Evolutionary conservation across 208 protist species (phyloP), one percentile per base, ranked within the genome.

Genomic region (Trypanosomatidae sp.): DNA sequence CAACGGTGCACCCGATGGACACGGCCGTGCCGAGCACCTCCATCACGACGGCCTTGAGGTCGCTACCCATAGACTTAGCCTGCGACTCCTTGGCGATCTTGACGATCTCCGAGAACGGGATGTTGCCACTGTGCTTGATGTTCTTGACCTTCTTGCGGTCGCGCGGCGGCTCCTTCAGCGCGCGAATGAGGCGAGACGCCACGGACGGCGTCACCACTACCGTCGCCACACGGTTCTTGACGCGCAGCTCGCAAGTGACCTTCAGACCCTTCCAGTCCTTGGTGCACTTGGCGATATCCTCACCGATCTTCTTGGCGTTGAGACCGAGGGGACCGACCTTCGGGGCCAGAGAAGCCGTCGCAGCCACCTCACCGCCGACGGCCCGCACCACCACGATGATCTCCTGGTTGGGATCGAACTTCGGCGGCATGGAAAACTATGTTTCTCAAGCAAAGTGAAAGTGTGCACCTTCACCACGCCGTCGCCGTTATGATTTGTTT

Each of bases 71-170:
- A 22, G 98, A 99, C 73, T 97, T 97, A 41, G 75, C 53, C 74
- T 97, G 88, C 86, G 99, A 97, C 79, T 93, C 90, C 79, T 97
- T 93, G 55, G 98, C 99, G 81, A 99, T 99, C 69, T 98, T 96
- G 72, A 99, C 83, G 83, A 99, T 90, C 79, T 99, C 97, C 49
- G 99, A 91, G 64, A 99, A 91, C 49, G 98, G 69, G 77, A 99
- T 94, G 93, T 99, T 99, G 85, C 99, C 99, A 77, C 91, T 85
- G 95, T 99, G 99, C 86, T 99, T 99, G 83, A 99, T 95, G 92
- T 99, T 99, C 97, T 99, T 99, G 56, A 98, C 98, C 96, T 99
- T 99, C 97, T 99, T 99, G 90, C 98, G 96, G 87, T 99, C 99
- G 82, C 98, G 97, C 71, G 91, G 86, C 62, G 99, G 98, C 95